Evolutionary conservation across 768 basidiomycete genomes (phyloP).

Genomic region (Sistotremastrum suecicum): DNA sequence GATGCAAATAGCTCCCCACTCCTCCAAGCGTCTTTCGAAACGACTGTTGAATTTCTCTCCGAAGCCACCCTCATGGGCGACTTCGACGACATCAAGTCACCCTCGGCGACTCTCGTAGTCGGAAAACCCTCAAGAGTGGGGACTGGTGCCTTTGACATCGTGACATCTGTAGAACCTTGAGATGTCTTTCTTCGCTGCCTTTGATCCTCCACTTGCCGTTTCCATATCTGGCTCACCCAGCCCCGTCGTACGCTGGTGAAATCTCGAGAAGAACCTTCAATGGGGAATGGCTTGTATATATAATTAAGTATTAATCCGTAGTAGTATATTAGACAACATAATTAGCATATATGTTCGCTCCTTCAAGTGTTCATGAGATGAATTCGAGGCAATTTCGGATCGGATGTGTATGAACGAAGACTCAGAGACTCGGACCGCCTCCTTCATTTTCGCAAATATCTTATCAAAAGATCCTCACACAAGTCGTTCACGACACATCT

Average conservation of each 20-base stretch:
- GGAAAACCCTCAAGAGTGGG: constrained; percentile 81
- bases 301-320: too few relatives aligned
- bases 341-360: too few relatives aligned
- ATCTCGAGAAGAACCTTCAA: too few relatives aligned
- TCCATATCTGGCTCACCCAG: too few relatives aligned
- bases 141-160: constrained; percentile 89
- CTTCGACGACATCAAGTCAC: constrained; percentile 83
- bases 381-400: too few relatives aligned
- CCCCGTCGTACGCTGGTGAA: too few relatives aligned
- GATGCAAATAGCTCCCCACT: constrained; percentile 88
- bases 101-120: constrained; percentile 84
- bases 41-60: constrained; percentile 84
- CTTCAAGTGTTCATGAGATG: too few relatives aligned
- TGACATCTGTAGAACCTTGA: constrained; percentile 31
- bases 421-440: neutral
- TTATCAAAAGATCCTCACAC: constrained; percentile 33
- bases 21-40: constrained; percentile 95
- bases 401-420: too few relatives aligned
- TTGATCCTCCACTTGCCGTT: neutral
- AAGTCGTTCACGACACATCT: constrained; percentile 56
- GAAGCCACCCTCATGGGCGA: constrained; percentile 92
- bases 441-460: constrained; percentile 51
- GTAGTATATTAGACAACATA: too few relatives aligned
- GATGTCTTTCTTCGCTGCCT: neutral
- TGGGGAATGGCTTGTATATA: too few relatives aligned